These are phyloP conservation scores for Kwoniella bestiolae DNA, from an alignment of 768 basidiomycete genomes.

Conservation along the genomic window DNA sequence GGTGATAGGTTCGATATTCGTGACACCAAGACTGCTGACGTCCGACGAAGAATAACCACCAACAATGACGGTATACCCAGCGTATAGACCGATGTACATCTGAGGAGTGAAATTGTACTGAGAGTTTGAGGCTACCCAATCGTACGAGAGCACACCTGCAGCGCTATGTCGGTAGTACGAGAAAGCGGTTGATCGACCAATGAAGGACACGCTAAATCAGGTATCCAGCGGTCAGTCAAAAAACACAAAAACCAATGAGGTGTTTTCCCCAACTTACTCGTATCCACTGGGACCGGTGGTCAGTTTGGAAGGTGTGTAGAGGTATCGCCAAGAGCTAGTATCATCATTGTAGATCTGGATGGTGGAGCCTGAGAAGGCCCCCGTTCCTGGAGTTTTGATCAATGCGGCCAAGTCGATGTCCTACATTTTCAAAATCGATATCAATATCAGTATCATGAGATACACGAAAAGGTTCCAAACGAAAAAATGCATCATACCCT, in stretches of 20 bases:
- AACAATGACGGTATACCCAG: background rate
- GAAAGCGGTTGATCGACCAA: background rate
- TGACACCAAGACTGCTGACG: background rate
- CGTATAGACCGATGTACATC: background rate
- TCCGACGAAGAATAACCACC: background rate
- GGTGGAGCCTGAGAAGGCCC: background rate
- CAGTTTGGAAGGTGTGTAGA: background rate
- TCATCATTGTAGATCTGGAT: background rate
- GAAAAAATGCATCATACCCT: no score
- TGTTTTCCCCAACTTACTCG: no score
- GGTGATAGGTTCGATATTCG: background rate
- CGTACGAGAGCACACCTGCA: background rate
- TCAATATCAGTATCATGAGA: no score
- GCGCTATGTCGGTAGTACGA: background rate
- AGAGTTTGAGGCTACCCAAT: background rate
- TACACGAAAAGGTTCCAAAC: no score
- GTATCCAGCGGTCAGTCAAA: no score
- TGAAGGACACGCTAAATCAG: background rate
- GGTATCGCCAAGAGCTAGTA: background rate
- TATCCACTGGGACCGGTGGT: background rate
- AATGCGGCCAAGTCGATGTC: no score
- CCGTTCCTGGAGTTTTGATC: background rate
- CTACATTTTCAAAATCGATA: no score
- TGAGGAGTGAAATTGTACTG: background rate
- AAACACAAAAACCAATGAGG: no score